phyloP scores from a whole-genome alignment of 1,139 yeast genomes.

The Sugiyamaella novakii region DNA sequence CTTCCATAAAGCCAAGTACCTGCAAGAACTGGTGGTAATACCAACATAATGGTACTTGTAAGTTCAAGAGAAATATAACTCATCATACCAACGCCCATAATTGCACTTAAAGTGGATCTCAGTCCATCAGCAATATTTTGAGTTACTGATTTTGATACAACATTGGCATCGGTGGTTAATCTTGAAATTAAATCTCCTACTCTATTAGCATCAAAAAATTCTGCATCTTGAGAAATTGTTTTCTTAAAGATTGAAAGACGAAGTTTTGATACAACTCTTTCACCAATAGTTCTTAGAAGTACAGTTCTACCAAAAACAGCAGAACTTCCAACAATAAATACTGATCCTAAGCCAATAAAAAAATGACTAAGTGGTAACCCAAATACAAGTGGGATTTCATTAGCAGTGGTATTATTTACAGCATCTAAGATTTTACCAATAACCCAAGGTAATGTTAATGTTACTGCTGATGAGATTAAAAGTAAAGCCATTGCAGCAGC shows the following conservation, averaged over 20 bases:
- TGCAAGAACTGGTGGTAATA: constrained; percentile 78
- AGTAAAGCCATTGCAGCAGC: constrained; percentile 63
- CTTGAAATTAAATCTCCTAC: constrained; percentile 93
- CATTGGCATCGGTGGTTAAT: constrained; percentile 84
- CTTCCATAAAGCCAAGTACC: constrained; percentile 82
- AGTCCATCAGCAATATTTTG: constrained; percentile 91
- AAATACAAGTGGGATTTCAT: constrained; percentile 44
- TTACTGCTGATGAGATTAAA: constrained; percentile 58
- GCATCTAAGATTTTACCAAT: constrained; percentile 79
- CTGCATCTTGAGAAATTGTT: constrained; percentile 83
- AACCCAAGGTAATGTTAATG: constrained; percentile 74
- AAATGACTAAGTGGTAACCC: constrained; percentile 55
- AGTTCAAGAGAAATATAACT: constrained; percentile 78
- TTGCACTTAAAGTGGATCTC: constrained; percentile 75
- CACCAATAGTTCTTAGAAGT: constrained; percentile 76
- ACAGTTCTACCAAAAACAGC: constrained; percentile 83
- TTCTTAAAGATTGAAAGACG: constrained; percentile 75
- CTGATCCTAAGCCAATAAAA: constrained; percentile 51
- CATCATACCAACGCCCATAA: constrained; percentile 87
- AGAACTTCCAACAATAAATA: constrained; percentile 67
- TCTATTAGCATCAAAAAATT: constrained; percentile 87
- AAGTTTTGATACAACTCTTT: constrained; percentile 78
- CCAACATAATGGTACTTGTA: constrained; percentile 70
- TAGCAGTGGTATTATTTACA: constrained; percentile 47
- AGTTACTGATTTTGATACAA: constrained; percentile 83